phyloP scores from a whole-genome alignment of 2,329 filamentous ascomycete species.

The Arachnopeziza araneosa region DNA sequence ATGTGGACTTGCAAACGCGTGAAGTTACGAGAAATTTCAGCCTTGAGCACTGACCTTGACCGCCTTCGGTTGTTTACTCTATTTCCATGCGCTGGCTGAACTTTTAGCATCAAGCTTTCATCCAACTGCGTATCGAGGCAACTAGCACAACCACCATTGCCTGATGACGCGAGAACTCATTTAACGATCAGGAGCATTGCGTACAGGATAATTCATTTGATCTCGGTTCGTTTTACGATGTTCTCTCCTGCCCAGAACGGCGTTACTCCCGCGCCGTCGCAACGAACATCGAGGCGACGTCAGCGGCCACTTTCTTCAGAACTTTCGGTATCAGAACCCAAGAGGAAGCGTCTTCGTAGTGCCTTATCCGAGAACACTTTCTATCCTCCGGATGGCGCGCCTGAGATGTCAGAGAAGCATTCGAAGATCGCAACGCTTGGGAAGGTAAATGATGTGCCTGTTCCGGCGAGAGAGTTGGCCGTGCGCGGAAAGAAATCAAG shows the following conservation, averaged over 20 bases:
- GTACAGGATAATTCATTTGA: not conserved
- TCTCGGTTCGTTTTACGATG: conserved; percentile 36
- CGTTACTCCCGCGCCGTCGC: conserved; percentile 49
- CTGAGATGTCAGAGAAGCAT: conserved; percentile 54
- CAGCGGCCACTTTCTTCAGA: conserved; percentile 48
- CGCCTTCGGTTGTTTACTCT: not conserved
- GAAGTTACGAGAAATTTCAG: not conserved
- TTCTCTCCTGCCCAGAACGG: conserved; percentile 52
- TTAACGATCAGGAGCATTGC: not conserved
- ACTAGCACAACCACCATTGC: not conserved
- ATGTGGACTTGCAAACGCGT: not conserved
- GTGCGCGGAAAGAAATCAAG: conserved; percentile 59
- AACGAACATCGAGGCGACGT: conserved; percentile 49
- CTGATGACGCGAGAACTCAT: not conserved
- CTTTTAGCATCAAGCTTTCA: conserved; percentile 6
- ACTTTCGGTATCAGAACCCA: conserved; percentile 39
- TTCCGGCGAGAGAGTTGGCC: conserved; percentile 43
- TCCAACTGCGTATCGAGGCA: conserved; percentile 3
- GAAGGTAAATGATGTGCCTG: conserved; percentile 18
- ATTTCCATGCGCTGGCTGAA: not conserved
- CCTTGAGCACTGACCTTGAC: not conserved
- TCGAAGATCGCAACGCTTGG: conserved; percentile 36
- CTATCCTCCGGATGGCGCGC: conserved; percentile 39
- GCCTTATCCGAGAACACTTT: conserved; percentile 53
- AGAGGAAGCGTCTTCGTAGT: conserved; percentile 57